Percentiles rank a stretch among this genome's conserved stretches.
These are phyloP conservation scores for Funneliformis caledonium DNA, from an alignment of 371 early-diverging fungal species.

Conservation along the genomic window DNA sequence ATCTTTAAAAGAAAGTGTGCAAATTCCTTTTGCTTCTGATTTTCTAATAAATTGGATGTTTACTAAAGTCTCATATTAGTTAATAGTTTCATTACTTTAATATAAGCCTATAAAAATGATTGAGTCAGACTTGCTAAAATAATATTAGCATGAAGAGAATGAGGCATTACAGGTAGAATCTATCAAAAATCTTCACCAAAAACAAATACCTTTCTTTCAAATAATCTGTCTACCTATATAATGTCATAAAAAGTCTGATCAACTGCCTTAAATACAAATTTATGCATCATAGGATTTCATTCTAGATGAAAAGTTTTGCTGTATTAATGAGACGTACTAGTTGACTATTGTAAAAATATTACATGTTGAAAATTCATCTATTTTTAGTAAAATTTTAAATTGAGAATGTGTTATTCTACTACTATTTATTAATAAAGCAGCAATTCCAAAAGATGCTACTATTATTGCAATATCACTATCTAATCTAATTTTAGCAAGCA, in stretches of 20 bases:
- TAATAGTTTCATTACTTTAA: background rate
- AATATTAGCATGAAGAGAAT: background rate
- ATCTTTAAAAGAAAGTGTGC: background rate
- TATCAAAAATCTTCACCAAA: too few species aligned
- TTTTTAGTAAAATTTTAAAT: slow-evolving; percentile 44
- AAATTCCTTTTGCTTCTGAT: slow-evolving; percentile 4
- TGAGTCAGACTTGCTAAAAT: background rate
- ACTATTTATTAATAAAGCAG: slow-evolving; percentile 46
- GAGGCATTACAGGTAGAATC: slow-evolving; percentile 16
- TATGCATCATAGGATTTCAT: slow-evolving; percentile 46
- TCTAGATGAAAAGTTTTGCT: slow-evolving; percentile 46
- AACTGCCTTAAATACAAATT: slow-evolving; percentile 43
- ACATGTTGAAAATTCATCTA: slow-evolving; percentile 38
- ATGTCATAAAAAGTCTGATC: slow-evolving; percentile 39
- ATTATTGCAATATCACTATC: slow-evolving; percentile 36
- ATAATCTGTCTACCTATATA: slow-evolving; percentile 15
- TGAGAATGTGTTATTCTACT: slow-evolving; percentile 44
- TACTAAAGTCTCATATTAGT: background rate
- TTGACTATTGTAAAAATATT: background rate
- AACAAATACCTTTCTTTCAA: slow-evolving; percentile 41
- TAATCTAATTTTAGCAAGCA: slow-evolving; percentile 35
- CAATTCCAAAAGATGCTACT: slow-evolving; percentile 46
- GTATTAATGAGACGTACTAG: slow-evolving; percentile 29
- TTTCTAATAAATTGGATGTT: background rate
- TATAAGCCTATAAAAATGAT: background rate